Evolutionary conservation across 2,329 filamentous ascomycete species (phyloP).

Genomic region (Pseudogymnoascus sp.): DNA sequence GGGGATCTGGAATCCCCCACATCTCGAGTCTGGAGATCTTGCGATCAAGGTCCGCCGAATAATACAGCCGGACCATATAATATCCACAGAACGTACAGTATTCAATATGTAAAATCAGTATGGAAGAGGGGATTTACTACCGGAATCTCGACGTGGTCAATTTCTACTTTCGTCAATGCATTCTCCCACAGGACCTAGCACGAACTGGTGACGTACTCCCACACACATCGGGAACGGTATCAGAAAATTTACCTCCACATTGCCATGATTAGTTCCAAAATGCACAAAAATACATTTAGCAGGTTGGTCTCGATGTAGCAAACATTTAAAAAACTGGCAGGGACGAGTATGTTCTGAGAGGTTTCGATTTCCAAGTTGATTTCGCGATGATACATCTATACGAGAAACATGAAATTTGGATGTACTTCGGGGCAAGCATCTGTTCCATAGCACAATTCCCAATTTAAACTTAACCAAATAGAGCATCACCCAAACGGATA

Average conservation of each 20-base stretch:
- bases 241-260: not conserved
- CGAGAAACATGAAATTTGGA: not conserved
- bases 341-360: not conserved
- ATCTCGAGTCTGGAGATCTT: not conserved
- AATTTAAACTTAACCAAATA: conserved; percentile 29
- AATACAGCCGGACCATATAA: not conserved
- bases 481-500: conserved; percentile 42
- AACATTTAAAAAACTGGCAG: not conserved
- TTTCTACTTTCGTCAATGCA: not conserved
- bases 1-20: not conserved
- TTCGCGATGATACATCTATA: not conserved
- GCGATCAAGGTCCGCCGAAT: not conserved
- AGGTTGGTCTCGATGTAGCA: not conserved
- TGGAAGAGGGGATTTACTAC: not conserved
- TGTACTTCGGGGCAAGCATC: not conserved
- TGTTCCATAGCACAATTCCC: not conserved
- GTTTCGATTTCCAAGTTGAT: not conserved
- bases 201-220: not conserved
- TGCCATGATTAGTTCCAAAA: not conserved
- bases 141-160: too few species aligned
- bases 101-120: not conserved
- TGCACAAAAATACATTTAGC: not conserved
- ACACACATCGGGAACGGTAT: not conserved
- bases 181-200: not conserved
- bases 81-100: not conserved